Base-by-base conservation (phyloP, 2,329 filamentous ascomycete genomes). In the Trichoderma polysporum region DNA sequence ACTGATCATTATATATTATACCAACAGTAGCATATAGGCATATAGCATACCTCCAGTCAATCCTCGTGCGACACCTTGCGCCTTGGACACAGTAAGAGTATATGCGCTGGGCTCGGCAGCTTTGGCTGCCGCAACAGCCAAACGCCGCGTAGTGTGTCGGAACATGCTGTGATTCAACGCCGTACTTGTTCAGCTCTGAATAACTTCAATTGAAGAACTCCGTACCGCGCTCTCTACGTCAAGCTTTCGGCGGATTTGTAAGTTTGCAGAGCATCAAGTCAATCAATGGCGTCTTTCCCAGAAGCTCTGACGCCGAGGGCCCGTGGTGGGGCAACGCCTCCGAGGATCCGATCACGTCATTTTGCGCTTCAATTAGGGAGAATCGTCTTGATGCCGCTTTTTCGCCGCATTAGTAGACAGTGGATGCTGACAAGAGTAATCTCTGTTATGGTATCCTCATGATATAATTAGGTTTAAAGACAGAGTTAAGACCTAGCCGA, bases 1-100 rank as follows among this genome's bases (percentile, higher is more conserved):
- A 47, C 15, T n/a, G 27, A 50, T 12, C 45, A 17, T 10, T 2
- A 33, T 22, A 22, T 29, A 25, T 10, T n/a, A 33, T 33, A 25
- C 6, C 27, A 35, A 31, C n/a, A 45, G 13, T 17, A 27, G 1
- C n/a, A 39, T n/a, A 3, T 13, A 29, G 17, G 7, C 7, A n/a
- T n/a, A 10, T 29, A 49, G 15, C 60, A 69, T 85, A 95, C 93
- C 93, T 83, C 91, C 93, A 64, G 92, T 89, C 72, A 97, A 85
- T 54, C 92, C 90, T 76, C 90, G 86, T 58, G 92, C 89, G 67
- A 92, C 81, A 66, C 92, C 91, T 78, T 97, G 93, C 33, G 91
- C 91, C 75, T 88, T 88, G 49, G 92, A 93, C 68, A 97, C 88
- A 70, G 85, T 85, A 69, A 94, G 82, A 31, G 88, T 88, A 74